These are phyloP conservation scores for Aspergillus tanneri DNA, from an alignment of 2,329 filamentous ascomycete species.

Conservation along the genomic window DNA sequence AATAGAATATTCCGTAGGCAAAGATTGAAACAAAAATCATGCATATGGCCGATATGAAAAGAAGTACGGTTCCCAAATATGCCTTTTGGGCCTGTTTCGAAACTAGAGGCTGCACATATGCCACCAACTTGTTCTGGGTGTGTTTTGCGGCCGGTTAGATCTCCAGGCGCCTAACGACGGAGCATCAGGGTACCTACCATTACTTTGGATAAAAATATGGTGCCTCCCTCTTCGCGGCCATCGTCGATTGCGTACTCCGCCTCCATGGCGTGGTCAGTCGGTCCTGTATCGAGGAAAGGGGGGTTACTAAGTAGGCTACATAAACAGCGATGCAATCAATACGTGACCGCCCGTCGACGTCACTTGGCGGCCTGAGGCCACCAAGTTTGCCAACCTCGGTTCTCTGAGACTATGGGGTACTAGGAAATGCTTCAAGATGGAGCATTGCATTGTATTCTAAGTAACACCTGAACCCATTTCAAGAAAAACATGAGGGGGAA, in stretches of 20 bases:
- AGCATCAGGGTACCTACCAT: constrained; percentile 16
- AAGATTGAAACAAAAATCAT: constrained; percentile 59
- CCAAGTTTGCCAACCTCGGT: background rate
- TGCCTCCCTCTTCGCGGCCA: constrained; percentile 6
- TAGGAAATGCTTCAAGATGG: background rate
- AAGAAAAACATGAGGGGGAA: no score
- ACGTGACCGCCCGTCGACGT: constrained; percentile 16
- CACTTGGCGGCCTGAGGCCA: constrained; percentile 6
- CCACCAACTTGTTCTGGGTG: constrained; percentile 53
- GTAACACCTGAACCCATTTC: no score
- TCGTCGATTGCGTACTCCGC: constrained; percentile 12
- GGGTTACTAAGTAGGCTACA: background rate
- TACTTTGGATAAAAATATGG: constrained; percentile 11
- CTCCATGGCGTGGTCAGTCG: constrained; percentile 15
- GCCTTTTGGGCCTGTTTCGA: constrained; percentile 64
- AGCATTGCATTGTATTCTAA: no score
- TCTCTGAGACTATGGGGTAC: no score
- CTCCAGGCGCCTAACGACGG: background rate
- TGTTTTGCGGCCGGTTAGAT: constrained; percentile 4
- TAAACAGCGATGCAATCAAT: background rate
- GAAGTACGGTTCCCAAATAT: constrained; percentile 61
- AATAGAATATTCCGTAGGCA: constrained; percentile 68
- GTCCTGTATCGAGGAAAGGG: background rate
- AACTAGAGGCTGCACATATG: constrained; percentile 55
- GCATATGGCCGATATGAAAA: constrained; percentile 52